Base-by-base conservation (phyloP, 805 yeast species). In the Yarrowia phangngaensis region DNA sequence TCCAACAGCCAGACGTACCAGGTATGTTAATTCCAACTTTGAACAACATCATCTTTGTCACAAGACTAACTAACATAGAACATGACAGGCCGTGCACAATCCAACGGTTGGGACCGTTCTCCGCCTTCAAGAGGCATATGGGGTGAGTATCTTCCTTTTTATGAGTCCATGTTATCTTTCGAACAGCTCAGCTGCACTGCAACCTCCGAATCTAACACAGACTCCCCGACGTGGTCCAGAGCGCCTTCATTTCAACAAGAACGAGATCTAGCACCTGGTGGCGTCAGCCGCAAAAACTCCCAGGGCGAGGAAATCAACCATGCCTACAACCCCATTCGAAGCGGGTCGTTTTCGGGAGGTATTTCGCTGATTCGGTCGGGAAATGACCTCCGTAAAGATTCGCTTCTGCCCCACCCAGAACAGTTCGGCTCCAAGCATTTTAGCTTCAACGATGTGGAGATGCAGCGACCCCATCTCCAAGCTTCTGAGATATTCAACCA, bases 271-370 rank as follows among this genome's bases (percentile, higher is more conserved):
- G 48, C 48, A 15, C 35, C 35, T 22, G 48, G 48, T 16, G 48
- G 48, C 34, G 48, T 41, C 28, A 22, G 28, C 48, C 48, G 48
- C 29, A 41, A 41, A 30, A 41, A 30, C 48, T 41, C 48, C 11
- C 48, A 41, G 35, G 45, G 45, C 20, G 45, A 38, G 12, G 48
- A 41, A 16, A 22, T 30, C 34, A 30, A 41, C 35, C 35, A 34
- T n/a, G 34, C 48, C 28, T 41, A 29, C 48, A 41, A 41, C 48
- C 48, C 48, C 35, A 41, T 41, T 20, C 35, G 48, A 14, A 14
- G 22, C 22, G 48, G 48, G 22, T 41, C 48, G 9, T 41, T 41
- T 7, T 41, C 48, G 16, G 48, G 48, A 23, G 48, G 48, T 22
- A 41, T 41, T 16, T 41, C 48, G 20, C 35, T 41, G 29, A 41